These are phyloP conservation scores for Coemansia sp. DNA, from an alignment of 192 early-diverging fungal genomes.

Conservation along the genomic window DNA sequence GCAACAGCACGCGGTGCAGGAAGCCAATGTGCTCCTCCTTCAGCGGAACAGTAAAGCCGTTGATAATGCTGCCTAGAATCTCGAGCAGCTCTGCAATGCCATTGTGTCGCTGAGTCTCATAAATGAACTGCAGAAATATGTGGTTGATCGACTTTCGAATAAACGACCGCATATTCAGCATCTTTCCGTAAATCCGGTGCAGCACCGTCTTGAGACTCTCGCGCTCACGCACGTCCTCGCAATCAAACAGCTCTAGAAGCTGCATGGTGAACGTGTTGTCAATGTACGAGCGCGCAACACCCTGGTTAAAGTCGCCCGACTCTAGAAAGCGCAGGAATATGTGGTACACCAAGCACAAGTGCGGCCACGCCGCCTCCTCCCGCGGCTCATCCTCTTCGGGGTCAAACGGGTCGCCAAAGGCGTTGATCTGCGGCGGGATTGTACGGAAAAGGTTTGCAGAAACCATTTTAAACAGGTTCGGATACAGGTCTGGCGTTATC, in stretches of 20 bases:
- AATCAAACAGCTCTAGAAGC: slow-evolving; percentile 98
- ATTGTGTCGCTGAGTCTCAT: slow-evolving; percentile 95
- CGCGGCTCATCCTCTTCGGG: slow-evolving; percentile 99
- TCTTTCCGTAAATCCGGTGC: slow-evolving; percentile 98
- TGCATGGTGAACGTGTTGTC: slow-evolving; percentile 85
- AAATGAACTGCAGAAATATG: slow-evolving; percentile 97
- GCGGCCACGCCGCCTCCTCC: slow-evolving; percentile 96
- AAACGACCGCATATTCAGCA: slow-evolving; percentile 94
- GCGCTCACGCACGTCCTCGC: slow-evolving; percentile 97
- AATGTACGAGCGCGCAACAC: slow-evolving; percentile 94
- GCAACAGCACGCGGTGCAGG: slow-evolving; percentile 87
- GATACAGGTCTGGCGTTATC: slow-evolving; percentile 86
- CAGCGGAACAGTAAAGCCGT: slow-evolving; percentile 96
- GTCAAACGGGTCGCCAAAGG: slow-evolving; percentile 94
- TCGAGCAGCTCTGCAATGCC: slow-evolving; percentile 98
- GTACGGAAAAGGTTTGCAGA: slow-evolving; percentile 93
- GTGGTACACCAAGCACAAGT: slow-evolving; percentile 97
- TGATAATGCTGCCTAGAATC: slow-evolving; percentile 99
- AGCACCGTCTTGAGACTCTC: slow-evolving; percentile 98
- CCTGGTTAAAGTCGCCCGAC: slow-evolving; percentile 96
- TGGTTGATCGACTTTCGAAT: slow-evolving; percentile 98
- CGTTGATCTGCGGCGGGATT: slow-evolving; percentile 93
- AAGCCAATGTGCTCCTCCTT: slow-evolving; percentile 99
- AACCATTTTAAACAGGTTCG: slow-evolving; percentile 94
- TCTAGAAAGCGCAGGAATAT: slow-evolving; percentile 98